These are phyloP conservation scores for Luzula sylvatica DNA, from an alignment of 176 grass and related monocot genomes.

Conservation along the genomic window DNA sequence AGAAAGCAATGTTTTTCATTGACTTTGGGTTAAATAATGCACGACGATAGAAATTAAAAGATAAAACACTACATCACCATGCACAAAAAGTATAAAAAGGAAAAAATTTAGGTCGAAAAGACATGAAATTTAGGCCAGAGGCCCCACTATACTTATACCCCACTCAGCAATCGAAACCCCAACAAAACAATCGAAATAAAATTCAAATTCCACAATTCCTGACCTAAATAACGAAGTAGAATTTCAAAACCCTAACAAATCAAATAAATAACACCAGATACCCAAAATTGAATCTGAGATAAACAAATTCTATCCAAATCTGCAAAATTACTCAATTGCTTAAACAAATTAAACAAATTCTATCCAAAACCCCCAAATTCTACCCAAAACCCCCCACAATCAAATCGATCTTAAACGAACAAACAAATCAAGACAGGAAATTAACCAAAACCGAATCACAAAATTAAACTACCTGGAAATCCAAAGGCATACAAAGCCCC, in stretches of 20 bases:
- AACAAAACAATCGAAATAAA: not conserved
- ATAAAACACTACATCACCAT: too few species aligned
- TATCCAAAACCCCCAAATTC: not conserved
- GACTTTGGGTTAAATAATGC: slow-evolving; percentile 18
- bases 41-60: not conserved
- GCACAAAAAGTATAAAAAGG: too few species aligned
- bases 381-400: not conserved
- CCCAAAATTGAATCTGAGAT: not conserved
- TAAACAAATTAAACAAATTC: not conserved
- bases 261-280: not conserved
- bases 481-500: slow-evolving; percentile 17
- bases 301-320: not conserved
- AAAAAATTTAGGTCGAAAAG: too few species aligned
- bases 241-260: not conserved
- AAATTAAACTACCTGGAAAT: slow-evolving; percentile 14
- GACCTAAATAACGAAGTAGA: not conserved
- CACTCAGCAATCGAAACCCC: slow-evolving; percentile 1
- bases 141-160: slow-evolving; percentile 2
- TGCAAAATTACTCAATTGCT: not conserved
- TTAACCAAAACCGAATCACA: not conserved
- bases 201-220: not conserved
- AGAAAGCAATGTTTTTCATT: slow-evolving; percentile 17
- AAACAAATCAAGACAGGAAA: not conserved
- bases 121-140: slow-evolving; percentile 21
- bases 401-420: not conserved